Evolutionary conservation across 306 rosid species (phyloP).

Genomic region (Gastrolobium bilobum): DNA sequence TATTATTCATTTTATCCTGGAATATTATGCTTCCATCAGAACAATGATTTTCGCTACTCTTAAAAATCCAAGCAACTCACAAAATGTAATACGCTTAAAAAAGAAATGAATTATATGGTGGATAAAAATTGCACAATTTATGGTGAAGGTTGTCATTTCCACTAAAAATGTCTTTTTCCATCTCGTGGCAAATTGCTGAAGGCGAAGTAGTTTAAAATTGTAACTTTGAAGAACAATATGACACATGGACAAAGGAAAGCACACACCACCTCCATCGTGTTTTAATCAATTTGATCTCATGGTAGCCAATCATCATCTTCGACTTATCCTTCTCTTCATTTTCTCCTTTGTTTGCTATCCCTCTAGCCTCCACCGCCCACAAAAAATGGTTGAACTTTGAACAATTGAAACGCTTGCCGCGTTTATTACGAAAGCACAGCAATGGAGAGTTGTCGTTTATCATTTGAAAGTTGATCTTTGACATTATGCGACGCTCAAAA

Average conservation of each 20-base stretch:
- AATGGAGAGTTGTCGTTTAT: background rate
- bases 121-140: background rate
- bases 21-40: too few species aligned
- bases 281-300: background rate
- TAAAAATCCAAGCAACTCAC: background rate
- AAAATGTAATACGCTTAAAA: background rate
- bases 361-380: conserved; percentile 23
- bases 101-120: background rate
- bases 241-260: conserved; percentile 19
- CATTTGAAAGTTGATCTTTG: conserved; percentile 26
- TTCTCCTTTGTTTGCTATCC: conserved; percentile 1
- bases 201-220: conserved; percentile 19
- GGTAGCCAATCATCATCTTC: background rate
- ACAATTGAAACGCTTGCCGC: conserved; percentile 7
- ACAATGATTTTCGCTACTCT: too few species aligned
- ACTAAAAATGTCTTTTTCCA: background rate
- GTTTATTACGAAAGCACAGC: background rate
- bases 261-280: background rate
- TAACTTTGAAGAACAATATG: conserved; percentile 11
- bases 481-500: conserved; percentile 32
- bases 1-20: too few species aligned
- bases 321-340: background rate
- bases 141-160: background rate
- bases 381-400: conserved; percentile 19
- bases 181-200: conserved; percentile 32